phyloP scores from a whole-genome alignment of 2,329 filamentous ascomycete species.

The Passalora sequoiae region DNA sequence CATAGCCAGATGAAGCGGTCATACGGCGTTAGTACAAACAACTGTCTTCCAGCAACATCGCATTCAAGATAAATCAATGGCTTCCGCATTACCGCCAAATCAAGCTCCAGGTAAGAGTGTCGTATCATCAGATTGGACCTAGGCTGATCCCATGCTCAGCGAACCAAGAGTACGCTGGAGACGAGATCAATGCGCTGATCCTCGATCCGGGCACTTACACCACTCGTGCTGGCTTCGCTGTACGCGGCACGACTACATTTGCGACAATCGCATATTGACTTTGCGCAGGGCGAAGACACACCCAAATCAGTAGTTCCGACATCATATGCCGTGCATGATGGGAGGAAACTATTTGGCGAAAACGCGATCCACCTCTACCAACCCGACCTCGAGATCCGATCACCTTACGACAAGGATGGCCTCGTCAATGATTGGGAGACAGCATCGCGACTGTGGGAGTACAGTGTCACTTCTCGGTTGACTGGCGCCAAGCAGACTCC shows the following conservation, averaged over 20 bases:
- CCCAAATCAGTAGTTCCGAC: conserved; percentile 91
- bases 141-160: background rate
- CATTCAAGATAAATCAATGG: no score
- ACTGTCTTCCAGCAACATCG: no score
- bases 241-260: background rate
- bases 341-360: conserved; percentile 72
- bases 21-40: no score
- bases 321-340: conserved; percentile 66
- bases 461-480: conserved; percentile 81
- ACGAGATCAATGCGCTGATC: conserved; percentile 95
- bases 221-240: conserved; percentile 86
- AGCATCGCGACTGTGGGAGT: conserved; percentile 84
- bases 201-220: conserved; percentile 91
- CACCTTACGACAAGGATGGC: conserved; percentile 85
- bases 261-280: background rate
- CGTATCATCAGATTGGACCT: no score
- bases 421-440: conserved; percentile 96
- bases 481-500: conserved; percentile 69
- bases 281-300: conserved; percentile 70
- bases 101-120: conserved; percentile 37
- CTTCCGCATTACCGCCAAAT: conserved; percentile 26
- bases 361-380: conserved; percentile 77
- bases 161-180: conserved; percentile 53
- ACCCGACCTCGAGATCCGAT: conserved; percentile 73
- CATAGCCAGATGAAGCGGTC: no score